Base-by-base conservation (phyloP, 805 yeast genomes). In the Candida sonorensis region DNA sequence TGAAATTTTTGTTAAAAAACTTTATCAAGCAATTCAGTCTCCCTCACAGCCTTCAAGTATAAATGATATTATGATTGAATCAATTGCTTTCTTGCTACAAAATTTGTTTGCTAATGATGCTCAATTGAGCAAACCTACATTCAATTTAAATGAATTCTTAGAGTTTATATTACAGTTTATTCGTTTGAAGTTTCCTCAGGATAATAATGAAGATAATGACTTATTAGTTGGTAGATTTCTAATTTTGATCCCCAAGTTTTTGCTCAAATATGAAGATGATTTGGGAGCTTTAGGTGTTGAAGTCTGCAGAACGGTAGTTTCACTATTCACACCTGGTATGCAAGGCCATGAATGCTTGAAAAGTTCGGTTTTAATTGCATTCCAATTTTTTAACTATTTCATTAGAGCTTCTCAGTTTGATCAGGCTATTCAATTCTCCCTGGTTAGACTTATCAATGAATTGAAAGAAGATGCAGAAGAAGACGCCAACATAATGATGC, bases 401-500 rank as follows among this genome's bases (percentile, higher is more conserved):
- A 30, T 51, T 7, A 44, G 44, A 14, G 31, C 48, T 7, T 27
- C 40, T 7, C 31, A 46, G 23, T 49, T 59, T 38, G 44, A 36
- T 26, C 10, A 17, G 7, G 47, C 43, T 2, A 48, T 53, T 23
- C 65, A 60, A 33, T 26, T 28, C 11, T 34, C 37, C 11, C 35
- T 60, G 17, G 35, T 72, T 23, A 28, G 42, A 1, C 40, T 73
- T 0, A 65, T 77, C 9, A 47, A 53, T 3, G 52, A 66, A 2
- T 53, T 90, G 8, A 49, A 69, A 3, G 70, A 67, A 2, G 80
- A 74, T 1, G 72, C 92, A 0, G 82, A 77, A 27, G 95, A 85
- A 28, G 97, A 88, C 46, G 72, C 95, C 0, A 75, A 82, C 22
- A 72, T 87, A 1, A 66, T 81, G 29, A 55, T 88, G 26, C 66